Conservation (phyloP, 495 filamentous ascomycete species). For the Neurospora discreta region DNA sequence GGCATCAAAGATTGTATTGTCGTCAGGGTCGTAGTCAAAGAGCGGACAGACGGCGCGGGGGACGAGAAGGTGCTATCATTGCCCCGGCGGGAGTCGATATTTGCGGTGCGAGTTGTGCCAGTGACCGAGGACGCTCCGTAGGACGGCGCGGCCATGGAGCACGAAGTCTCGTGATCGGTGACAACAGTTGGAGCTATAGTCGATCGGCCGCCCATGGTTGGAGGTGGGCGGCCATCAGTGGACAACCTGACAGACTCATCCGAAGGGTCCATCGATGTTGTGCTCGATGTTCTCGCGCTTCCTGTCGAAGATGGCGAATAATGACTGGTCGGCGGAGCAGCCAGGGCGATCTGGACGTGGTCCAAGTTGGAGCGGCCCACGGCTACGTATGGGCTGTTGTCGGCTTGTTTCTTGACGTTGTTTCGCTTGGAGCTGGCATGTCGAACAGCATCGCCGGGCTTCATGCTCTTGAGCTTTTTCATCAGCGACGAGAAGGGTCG, state of each 20-base stretch:
- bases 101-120: constrained; percentile 55
- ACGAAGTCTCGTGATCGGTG: constrained; percentile 64
- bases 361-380: constrained; percentile 31
- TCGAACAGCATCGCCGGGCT: constrained; percentile 36
- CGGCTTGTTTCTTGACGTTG: constrained; percentile 43
- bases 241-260: constrained; percentile 47
- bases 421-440: constrained; percentile 20
- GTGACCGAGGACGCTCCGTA: constrained; percentile 53
- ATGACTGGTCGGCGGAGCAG: constrained; percentile 39
- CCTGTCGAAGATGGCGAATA: constrained; percentile 45
- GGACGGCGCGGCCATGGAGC: constrained; percentile 65
- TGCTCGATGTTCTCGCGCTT: constrained; percentile 24
- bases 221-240: constrained; percentile 44
- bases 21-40: constrained; percentile 87
- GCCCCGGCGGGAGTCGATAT: constrained; percentile 53
- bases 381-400: constrained; percentile 77
- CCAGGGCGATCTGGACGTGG: constrained; percentile 10
- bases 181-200: constrained; percentile 63
- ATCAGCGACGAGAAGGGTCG: constrained; percentile 88
- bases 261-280: constrained; percentile 25
- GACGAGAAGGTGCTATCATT: constrained; percentile 89
- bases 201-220: constrained; percentile 54
- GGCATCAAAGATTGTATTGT: constrained; percentile 84
- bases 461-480: constrained; percentile 85
- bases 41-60: constrained; percentile 81